Evolutionary conservation across 768 basidiomycete species (phyloP).

Genomic region (Tricholomella constricta): DNA sequence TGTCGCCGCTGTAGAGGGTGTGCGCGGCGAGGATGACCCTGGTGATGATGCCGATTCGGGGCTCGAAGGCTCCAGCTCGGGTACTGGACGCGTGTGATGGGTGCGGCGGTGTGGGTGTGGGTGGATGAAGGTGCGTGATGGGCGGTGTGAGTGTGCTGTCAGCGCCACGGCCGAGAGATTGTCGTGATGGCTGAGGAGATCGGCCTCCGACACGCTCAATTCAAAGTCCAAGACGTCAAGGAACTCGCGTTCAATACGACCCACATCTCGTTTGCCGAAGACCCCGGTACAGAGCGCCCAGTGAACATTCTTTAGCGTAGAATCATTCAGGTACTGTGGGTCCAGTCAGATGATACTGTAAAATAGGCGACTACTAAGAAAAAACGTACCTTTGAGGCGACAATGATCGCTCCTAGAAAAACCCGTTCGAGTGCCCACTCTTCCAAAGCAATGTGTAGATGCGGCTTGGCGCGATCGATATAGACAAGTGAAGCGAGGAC

Average conservation of each 20-base stretch:
- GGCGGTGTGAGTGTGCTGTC: conserved; percentile 23
- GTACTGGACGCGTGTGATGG: conserved; percentile 25
- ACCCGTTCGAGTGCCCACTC: conserved; percentile 90
- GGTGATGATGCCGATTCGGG: conserved; percentile 38
- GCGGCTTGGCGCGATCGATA: conserved; percentile 74
- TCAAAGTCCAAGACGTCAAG: conserved; percentile 80
- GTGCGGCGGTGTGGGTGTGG: conserved; percentile 12
- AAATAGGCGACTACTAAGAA: neutral
- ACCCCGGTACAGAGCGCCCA: conserved; percentile 87
- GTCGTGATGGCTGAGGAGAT: conserved; percentile 56
- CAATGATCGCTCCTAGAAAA: conserved; percentile 87
- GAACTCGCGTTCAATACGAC: conserved; percentile 81
- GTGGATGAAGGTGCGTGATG: conserved; percentile 22
- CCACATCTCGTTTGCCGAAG: conserved; percentile 80
- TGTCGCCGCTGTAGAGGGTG: conserved; percentile 26
- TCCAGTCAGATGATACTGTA: conserved; percentile 11
- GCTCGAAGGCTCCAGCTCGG: conserved; percentile 45
- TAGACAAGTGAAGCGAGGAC: conserved; percentile 75
- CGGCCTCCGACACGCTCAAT: conserved; percentile 62
- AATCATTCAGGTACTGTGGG: conserved; percentile 79
- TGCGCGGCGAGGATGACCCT: conserved; percentile 27
- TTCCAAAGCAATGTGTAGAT: conserved; percentile 78
- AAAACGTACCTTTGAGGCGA: conserved; percentile 73
- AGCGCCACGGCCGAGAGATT: conserved; percentile 32
- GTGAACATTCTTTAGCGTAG: conserved; percentile 87